A percentile compares a stretch with the other conserved stretches of the same genome.
Evolutionary conservation across 768 basidiomycete species (phyloP).

Genomic region (Lyophyllum atratum): DNA sequence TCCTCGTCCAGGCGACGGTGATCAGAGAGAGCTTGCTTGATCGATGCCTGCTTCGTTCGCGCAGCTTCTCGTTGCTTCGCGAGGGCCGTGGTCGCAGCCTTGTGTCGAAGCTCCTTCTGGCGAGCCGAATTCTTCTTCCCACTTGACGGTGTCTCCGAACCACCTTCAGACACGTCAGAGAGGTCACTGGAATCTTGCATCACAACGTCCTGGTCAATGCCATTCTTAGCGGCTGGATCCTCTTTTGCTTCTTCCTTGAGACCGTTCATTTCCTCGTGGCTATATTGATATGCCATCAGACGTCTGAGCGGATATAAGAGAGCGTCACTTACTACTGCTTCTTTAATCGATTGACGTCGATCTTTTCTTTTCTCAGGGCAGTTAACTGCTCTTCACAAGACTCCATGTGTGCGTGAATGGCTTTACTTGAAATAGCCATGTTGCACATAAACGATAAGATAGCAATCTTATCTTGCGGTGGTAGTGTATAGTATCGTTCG

Average conservation of each 20-base stretch:
- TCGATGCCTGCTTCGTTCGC: slow-evolving; percentile 73
- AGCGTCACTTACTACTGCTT: slow-evolving; percentile 75
- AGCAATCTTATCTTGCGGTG: slow-evolving; percentile 78
- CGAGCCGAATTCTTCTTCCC: slow-evolving; percentile 47
- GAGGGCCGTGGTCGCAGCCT: slow-evolving; percentile 57
- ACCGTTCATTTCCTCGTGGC: slow-evolving; percentile 73
- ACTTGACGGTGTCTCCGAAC: slow-evolving; percentile 59
- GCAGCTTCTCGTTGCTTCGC: slow-evolving; percentile 84
- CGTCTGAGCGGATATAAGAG: not conserved
- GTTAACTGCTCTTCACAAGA: slow-evolving; percentile 88
- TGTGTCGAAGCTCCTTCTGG: slow-evolving; percentile 53
- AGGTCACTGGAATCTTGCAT: slow-evolving; percentile 73
- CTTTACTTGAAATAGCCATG: slow-evolving; percentile 86
- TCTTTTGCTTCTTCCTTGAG: slow-evolving; percentile 62
- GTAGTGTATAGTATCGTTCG: slow-evolving; percentile 73
- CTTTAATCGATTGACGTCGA: slow-evolving; percentile 89
- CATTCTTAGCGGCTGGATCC: slow-evolving; percentile 41
- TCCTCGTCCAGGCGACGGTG: slow-evolving; percentile 87
- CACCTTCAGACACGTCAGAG: slow-evolving; percentile 71
- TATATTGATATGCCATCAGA: slow-evolving; percentile 29
- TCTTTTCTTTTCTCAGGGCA: slow-evolving; percentile 91
- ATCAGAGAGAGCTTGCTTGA: slow-evolving; percentile 81
- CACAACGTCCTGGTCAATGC: slow-evolving; percentile 56
- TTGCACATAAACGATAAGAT: slow-evolving; percentile 90
- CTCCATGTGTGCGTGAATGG: slow-evolving; percentile 88